Base-by-base conservation (phyloP, 2,329 filamentous ascomycete species). In the Pyrenochaeta sp. region DNA sequence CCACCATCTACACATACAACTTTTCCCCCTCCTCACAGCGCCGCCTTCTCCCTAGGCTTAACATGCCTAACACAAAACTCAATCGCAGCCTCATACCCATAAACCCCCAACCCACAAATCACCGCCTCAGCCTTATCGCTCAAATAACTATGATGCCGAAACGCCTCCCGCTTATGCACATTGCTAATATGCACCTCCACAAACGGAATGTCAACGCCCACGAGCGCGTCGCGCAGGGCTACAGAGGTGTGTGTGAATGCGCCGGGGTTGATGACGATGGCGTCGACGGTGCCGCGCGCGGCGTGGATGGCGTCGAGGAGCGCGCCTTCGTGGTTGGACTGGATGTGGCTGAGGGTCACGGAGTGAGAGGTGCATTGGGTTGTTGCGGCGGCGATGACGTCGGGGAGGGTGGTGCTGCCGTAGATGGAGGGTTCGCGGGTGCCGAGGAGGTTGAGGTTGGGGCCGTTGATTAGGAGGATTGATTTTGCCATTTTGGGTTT, bases 361-460 rank as follows among this genome's bases (percentile, higher is more conserved):
- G 75, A 75, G 2, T 84, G 77, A 0, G 65, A 52, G 0, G 69
- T 34, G 21, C 82, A 82, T 48, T 85, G 82, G 0, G 72, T 48
- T 35, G 74, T 61, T 17, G 81, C 80, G 7, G 72, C 56, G 2
- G 68, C 46, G 32, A 83, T 77, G 11, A 92, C 79, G 53, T 89
- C 81, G 14, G 74, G 36, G 9, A 92, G 82, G 0, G 87, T 90
- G 1, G 83, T 84, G 48, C 75, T 77, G 63, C 88, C 88, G 74
- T 92, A 91, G 60, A 90, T 80, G 19, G 83, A 74, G 11, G 88
- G 88, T 67, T 93, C 88, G 15, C 89, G 80, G 9, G 82, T 86
- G 23, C 88, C 88, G 20, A 92, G 81, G 35, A 92, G 84, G 73
- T 91, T 91, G 59, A 92, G 85, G 69, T 92, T 92, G 21, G 88